A percentile compares a stretch with the other conserved stretches of the same genome.
phyloP scores from a whole-genome alignment of 495 filamentous ascomycete genomes.

The Penicillium lividum region DNA sequence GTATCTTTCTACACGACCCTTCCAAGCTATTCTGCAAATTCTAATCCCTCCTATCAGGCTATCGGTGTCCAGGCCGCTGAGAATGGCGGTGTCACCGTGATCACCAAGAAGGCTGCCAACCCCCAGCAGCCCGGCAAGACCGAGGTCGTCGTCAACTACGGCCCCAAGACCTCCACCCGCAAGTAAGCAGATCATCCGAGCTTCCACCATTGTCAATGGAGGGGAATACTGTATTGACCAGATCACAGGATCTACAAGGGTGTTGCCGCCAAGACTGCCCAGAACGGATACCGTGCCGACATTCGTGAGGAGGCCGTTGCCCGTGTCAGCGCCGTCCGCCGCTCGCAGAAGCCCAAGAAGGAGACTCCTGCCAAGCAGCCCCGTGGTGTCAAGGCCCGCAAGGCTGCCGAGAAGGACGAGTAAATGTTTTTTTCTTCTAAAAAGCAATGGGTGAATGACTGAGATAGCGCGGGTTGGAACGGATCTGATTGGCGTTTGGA shows the following conservation, averaged over 20 bases:
- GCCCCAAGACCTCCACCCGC: slow-evolving; percentile 65
- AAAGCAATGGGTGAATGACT: background rate
- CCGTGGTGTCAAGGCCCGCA: slow-evolving; percentile 79
- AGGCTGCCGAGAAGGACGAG: slow-evolving; percentile 61
- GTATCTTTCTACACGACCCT: slow-evolving; percentile 49
- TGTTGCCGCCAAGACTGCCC: slow-evolving; percentile 77
- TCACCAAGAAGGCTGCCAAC: slow-evolving; percentile 77
- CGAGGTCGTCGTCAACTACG: slow-evolving; percentile 63
- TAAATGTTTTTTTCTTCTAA: slow-evolving; percentile 28
- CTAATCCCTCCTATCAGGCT: slow-evolving; percentile 56
- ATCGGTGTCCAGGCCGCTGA: slow-evolving; percentile 68
- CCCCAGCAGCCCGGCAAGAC: slow-evolving; percentile 67
- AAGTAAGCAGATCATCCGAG: slow-evolving; percentile 59
- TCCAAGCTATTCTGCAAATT: background rate
- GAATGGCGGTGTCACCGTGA: slow-evolving; percentile 71
- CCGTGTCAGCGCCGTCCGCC: slow-evolving; percentile 83
- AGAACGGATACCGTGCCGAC: slow-evolving; percentile 82
- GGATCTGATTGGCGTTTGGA: background rate
- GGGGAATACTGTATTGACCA: slow-evolving; percentile 25
- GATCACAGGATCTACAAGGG: slow-evolving; percentile 76
- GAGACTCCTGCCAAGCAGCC: slow-evolving; percentile 68
- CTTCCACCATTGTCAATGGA: background rate
- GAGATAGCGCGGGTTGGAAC: background rate
- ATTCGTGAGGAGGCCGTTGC: slow-evolving; percentile 83
- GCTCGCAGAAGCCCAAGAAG: slow-evolving; percentile 78